These are phyloP conservation scores for Solanum pennellii DNA, from an alignment of 257 asterid genomes.

Conservation along the genomic window DNA sequence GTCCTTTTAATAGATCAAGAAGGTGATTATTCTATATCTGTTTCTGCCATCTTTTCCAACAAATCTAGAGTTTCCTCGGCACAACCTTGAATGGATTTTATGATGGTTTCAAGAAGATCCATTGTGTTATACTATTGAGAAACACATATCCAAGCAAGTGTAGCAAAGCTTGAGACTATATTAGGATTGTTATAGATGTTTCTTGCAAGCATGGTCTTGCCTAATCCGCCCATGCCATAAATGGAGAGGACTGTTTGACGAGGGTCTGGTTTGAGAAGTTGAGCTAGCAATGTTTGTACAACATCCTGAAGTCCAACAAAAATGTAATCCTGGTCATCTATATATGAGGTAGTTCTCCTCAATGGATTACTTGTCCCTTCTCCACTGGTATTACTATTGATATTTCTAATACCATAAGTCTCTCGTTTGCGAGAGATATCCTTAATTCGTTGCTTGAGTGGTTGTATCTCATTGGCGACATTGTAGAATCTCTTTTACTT, in stretches of 20 bases:
- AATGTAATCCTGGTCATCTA: background rate
- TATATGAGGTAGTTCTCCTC: conserved; percentile 1
- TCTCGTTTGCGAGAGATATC: background rate
- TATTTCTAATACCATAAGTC: background rate
- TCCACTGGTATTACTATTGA: background rate
- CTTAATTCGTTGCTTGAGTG: too few species aligned
- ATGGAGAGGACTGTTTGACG: background rate
- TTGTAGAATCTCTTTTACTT: too few species aligned
- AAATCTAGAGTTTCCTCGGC: background rate
- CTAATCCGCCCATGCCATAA: conserved; percentile 1
- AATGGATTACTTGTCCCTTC: background rate
- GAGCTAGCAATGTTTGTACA: background rate
- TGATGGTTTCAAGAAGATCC: too few species aligned
- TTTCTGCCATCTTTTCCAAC: background rate
- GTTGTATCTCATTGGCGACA: too few species aligned
- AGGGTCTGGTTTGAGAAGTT: background rate
- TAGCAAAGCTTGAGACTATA: background rate
- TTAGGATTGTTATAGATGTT: background rate
- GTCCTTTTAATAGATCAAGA: background rate
- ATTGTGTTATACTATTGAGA: background rate
- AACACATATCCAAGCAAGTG: background rate
- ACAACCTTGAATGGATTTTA: background rate
- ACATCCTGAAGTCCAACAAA: background rate
- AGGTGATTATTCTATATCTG: background rate
- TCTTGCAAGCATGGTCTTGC: background rate